A percentile compares a stretch with the other conserved stretches of the same genome.
These are phyloP conservation scores for Paecilomyces fulvus DNA, from an alignment of 2,329 filamentous ascomycete species.

Conservation along the genomic window DNA sequence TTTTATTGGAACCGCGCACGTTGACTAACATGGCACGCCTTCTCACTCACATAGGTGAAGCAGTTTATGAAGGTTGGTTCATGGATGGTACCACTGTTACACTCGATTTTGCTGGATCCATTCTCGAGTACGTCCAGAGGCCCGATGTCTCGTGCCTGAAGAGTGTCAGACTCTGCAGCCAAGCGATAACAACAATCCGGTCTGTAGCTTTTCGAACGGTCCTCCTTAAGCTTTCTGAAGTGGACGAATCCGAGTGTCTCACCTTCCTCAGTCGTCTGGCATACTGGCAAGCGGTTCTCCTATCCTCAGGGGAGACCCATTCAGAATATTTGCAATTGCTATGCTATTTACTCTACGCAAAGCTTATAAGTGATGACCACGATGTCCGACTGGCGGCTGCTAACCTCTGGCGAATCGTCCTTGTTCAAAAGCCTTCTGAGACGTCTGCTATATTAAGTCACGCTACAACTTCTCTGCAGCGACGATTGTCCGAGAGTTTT, in stretches of 20 bases:
- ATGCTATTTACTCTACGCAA: constrained; percentile 88
- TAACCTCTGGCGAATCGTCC: constrained; percentile 79
- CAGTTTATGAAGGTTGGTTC: constrained; percentile 94
- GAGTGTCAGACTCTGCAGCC: constrained; percentile 81
- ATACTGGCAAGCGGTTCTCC: constrained; percentile 91
- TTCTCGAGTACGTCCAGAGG: constrained; percentile 82
- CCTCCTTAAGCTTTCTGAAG: constrained; percentile 72
- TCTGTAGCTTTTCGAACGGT: constrained; percentile 70
- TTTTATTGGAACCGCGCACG: constrained; percentile 70
- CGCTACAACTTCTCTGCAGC: constrained; percentile 61
- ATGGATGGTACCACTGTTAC: constrained; percentile 75
- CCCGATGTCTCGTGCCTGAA: constrained; percentile 75
- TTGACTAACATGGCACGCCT: constrained; percentile 82
- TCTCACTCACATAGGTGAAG: constrained; percentile 72
- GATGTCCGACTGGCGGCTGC: constrained; percentile 67
- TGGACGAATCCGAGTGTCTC: constrained; percentile 62
- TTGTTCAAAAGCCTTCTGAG: constrained; percentile 87
- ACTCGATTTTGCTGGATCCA: constrained; percentile 74
- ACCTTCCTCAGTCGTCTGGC: constrained; percentile 74
- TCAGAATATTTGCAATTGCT: constrained; percentile 76
- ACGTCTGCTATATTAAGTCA: constrained; percentile 65
- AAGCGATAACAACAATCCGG: constrained; percentile 69
- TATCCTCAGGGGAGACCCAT: constrained; percentile 68
- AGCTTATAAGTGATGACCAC: constrained; percentile 63
- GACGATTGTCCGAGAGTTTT: constrained; percentile 65